Percentiles rank a stretch among this genome's conserved stretches.
These are phyloP conservation scores for Fusarium torreyae DNA, from an alignment of 2,329 filamentous ascomycete genomes.

Conservation along the genomic window DNA sequence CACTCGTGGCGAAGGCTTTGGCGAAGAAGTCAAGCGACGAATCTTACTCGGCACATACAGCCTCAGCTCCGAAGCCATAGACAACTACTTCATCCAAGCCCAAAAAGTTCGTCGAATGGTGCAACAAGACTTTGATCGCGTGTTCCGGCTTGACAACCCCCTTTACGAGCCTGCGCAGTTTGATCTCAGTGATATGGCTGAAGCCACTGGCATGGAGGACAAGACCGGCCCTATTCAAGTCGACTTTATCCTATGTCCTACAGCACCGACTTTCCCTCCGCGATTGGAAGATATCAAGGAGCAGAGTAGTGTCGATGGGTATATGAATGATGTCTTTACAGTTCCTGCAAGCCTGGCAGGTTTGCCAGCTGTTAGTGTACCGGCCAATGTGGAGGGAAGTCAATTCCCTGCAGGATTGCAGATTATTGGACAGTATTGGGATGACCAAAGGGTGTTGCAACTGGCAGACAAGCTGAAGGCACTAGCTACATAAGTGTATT, in stretches of 20 bases:
- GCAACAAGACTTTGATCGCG: conserved; percentile 86
- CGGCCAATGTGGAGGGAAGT: conserved; percentile 59
- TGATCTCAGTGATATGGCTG: conserved; percentile 73
- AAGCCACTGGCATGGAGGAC: conserved; percentile 65
- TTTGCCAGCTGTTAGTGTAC: conserved; percentile 88
- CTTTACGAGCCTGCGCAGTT: conserved; percentile 70
- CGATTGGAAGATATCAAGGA: conserved; percentile 69
- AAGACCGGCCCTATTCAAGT: conserved; percentile 76
- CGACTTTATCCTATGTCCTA: conserved; percentile 90
- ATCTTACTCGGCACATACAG: conserved; percentile 93
- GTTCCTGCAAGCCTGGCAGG: conserved; percentile 95
- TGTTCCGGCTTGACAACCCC: conserved; percentile 80
- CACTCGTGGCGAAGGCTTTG: conserved; percentile 82
- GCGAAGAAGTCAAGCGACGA: conserved; percentile 86
- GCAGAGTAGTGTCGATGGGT: conserved; percentile 77
- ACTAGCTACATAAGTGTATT: conserved; percentile 40
- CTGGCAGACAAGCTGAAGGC: conserved; percentile 66
- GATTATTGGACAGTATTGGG: conserved; percentile 85
- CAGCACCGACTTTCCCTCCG: conserved; percentile 83
- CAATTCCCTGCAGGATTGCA: conserved; percentile 72
- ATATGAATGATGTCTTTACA: conserved; percentile 95
- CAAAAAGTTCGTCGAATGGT: conserved; percentile 89
- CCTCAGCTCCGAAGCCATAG: conserved; percentile 89
- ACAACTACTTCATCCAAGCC: conserved; percentile 97
- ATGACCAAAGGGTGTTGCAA: conserved; percentile 75